Percentiles rank a stretch among this genome's conserved stretches.
phyloP scores from a whole-genome alignment of 257 asterid species.

The Vinca minor region DNA sequence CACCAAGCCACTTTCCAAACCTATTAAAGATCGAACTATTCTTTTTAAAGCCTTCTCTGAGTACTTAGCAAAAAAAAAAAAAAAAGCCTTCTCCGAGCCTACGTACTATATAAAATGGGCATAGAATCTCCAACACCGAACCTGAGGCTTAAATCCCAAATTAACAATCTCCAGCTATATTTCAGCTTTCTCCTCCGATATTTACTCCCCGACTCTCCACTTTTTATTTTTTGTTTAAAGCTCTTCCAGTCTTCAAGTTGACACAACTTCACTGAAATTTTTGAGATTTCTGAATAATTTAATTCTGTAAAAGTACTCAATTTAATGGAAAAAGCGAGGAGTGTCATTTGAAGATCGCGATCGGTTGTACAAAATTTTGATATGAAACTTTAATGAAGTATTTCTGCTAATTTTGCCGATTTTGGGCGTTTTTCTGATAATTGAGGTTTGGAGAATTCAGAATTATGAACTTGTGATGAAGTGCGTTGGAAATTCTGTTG shows the following conservation, averaged over 20 bases:
- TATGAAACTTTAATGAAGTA: constrained; percentile 4
- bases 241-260: constrained; percentile 15
- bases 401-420: constrained; percentile 4
- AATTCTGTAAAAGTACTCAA: background rate
- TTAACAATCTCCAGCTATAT: constrained; percentile 44
- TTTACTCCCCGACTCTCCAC: constrained; percentile 21
- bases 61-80: no score
- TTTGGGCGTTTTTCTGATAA: constrained; percentile 3
- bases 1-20: constrained; percentile 19
- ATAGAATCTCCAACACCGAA: background rate
- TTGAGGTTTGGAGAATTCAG: background rate
- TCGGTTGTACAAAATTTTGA: constrained; percentile 15
- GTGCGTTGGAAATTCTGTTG: constrained; percentile 14
- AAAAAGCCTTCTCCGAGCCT: constrained; percentile 39
- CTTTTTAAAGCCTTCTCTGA: no score
- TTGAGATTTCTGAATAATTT: constrained; percentile 5
- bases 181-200: constrained; percentile 27
- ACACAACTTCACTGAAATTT: constrained; percentile 18
- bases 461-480: constrained; percentile 7
- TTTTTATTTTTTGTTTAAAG: constrained; percentile 1
- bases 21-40: constrained; percentile 1
- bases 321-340: constrained; percentile 4
- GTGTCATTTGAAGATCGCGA: constrained; percentile 24
- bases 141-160: constrained; percentile 45
- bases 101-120: background rate